A percentile compares a stretch with the other conserved stretches of the same genome.
Conservation (phyloP, 345 rosid species). For the Jatropha curcas region DNA sequence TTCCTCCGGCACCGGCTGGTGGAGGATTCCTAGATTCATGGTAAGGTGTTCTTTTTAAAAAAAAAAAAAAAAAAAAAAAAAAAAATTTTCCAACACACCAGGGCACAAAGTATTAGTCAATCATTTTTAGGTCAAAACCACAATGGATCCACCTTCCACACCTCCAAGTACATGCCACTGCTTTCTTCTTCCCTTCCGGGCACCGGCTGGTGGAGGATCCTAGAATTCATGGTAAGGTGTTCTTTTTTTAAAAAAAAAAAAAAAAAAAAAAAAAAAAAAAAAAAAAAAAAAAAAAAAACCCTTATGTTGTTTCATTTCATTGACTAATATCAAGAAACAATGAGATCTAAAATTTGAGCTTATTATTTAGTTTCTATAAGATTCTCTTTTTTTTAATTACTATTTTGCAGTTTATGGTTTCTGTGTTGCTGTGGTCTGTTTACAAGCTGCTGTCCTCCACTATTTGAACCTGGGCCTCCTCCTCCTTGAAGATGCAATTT, state of each 20-base stretch:
- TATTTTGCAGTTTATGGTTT: constrained; percentile 49
- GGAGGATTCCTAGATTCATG: constrained; percentile 43
- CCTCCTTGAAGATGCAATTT: constrained; percentile 31
- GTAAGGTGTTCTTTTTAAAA: constrained; percentile 40
- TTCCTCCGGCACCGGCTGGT: constrained; percentile 30
- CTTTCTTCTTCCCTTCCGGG: constrained; percentile 38
- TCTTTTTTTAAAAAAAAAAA: too few species aligned
- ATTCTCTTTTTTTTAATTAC: neutral
- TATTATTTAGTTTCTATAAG: neutral
- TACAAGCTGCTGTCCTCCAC: constrained; percentile 57
- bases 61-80: too few species aligned
- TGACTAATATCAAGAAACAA: neutral
- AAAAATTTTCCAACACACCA: too few species aligned
- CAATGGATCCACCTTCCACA: constrained; percentile 37
- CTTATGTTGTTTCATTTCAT: neutral
- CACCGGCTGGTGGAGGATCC: constrained; percentile 36
- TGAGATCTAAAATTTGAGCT: constrained; percentile 6
- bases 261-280: too few species aligned
- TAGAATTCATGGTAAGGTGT: constrained; percentile 47
- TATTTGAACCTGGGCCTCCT: constrained; percentile 52
- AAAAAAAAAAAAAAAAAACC: too few species aligned
- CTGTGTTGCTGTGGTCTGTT: constrained; percentile 58
- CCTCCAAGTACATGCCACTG: constrained; percentile 33
- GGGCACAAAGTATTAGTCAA: neutral
- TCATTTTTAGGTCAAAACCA: constrained; percentile 8